Base-by-base conservation (phyloP, 176 grass and related monocot genomes). In the Oropetium thomaeum region DNA sequence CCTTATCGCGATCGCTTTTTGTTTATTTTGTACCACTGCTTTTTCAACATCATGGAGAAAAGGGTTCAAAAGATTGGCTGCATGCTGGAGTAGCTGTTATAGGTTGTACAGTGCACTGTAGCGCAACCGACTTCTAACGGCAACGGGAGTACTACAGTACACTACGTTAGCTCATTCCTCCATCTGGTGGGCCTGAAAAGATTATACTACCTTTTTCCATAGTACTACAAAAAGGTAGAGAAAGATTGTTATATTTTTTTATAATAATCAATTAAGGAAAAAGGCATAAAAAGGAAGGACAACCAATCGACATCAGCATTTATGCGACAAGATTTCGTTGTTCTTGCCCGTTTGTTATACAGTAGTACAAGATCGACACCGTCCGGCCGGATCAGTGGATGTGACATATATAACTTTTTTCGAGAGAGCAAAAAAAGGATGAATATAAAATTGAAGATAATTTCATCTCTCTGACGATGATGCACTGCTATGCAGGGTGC, bases 401-500 rank as follows among this genome's bases (percentile, higher is more conserved):
- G 45, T 48, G 45, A 48, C 45, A 19, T 11, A 42, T 44, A 15
- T 44, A 44, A 44, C 16, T 44, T 44, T 11, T 3, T 44, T 44
- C 3, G 16, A 14, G 42, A 44, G 12, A 9, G 12, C 1, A 15
- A 44, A 14, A 14, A 44, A 44, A 44, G 42, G 16, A 48, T 20
- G 14, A 48, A 48, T 48, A 15, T 48, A 14, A 44, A n/a, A n/a
- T n/a, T n/a, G n/a, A n/a, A n/a, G n/a, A n/a, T n/a, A n/a, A n/a
- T n/a, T n/a, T n/a, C n/a, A n/a, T n/a, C n/a, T n/a, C n/a, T n/a
- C n/a, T n/a, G n/a, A n/a, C n/a, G n/a, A n/a, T n/a, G n/a, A n/a
- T n/a, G n/a, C 42, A 48, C 45, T 48, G 16, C 45, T n/a, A 32
- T 55, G 26, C 40, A 90, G 88, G 59, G 88, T 90, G 59, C 27